phyloP scores from a whole-genome alignment of 495 filamentous ascomycete species.

The Aspergillus incahuasiensis region DNA sequence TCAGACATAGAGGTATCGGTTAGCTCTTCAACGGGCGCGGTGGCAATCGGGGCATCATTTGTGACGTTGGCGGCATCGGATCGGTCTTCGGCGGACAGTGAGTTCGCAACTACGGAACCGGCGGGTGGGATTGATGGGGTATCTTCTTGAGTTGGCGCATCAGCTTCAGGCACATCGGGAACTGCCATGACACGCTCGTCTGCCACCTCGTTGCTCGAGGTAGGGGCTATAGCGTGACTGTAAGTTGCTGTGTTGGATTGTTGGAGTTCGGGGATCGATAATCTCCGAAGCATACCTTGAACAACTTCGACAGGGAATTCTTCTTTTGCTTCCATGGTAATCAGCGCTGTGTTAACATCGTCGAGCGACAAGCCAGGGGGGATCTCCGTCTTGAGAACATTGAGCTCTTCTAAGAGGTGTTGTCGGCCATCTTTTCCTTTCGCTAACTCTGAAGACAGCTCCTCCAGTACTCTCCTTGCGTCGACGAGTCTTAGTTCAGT shows the following conservation, averaged over 20 bases:
- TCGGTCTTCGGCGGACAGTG: neutral
- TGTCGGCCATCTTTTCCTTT: conserved; percentile 33
- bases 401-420: conserved; percentile 52
- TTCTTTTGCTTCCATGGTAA: conserved; percentile 23
- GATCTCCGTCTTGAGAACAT: conserved; percentile 45
- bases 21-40: neutral
- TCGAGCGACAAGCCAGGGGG: conserved; percentile 38
- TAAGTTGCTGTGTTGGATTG: conserved; percentile 3
- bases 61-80: neutral
- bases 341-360: conserved; percentile 37
- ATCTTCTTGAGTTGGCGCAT: neutral
- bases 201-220: neutral
- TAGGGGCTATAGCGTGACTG: conserved; percentile 2
- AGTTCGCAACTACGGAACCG: neutral
- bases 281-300: conserved; percentile 24
- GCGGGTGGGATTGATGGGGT: neutral
- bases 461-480: conserved; percentile 52
- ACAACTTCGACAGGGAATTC: conserved; percentile 18
- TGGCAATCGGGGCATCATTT: neutral
- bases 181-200: neutral
- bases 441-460: conserved; percentile 55
- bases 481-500: conserved; percentile 46
- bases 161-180: neutral
- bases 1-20: conserved; percentile 22
- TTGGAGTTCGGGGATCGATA: neutral